These are phyloP conservation scores for Podospora didyma DNA, from an alignment of 495 filamentous ascomycete genomes.

Conservation along the genomic window DNA sequence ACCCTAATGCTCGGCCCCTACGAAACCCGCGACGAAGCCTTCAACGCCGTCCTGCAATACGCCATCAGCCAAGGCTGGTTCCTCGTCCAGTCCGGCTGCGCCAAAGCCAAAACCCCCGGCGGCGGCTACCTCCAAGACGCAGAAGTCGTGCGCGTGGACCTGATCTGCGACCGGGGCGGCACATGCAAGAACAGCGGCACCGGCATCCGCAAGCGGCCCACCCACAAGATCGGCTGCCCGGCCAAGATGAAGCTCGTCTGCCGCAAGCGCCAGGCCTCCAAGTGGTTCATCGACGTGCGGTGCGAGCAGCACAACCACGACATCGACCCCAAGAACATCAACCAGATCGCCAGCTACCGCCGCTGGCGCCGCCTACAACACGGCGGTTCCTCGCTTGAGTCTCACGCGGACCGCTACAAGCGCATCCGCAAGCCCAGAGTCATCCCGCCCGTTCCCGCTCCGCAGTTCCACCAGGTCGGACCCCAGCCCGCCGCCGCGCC, in stretches of 20 bases:
- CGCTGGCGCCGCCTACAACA: slow-evolving; percentile 21
- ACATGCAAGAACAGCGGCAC: slow-evolving; percentile 23
- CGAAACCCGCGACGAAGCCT: slow-evolving; percentile 15
- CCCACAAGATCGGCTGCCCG: slow-evolving; percentile 24
- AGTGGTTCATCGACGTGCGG: slow-evolving; percentile 28
- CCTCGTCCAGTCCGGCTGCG: slow-evolving; percentile 17
- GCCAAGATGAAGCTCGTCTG: slow-evolving; percentile 22
- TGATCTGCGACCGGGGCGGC: slow-evolving; percentile 25
- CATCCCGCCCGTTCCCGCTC: slow-evolving; percentile 13
- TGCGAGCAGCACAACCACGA: slow-evolving; percentile 30
- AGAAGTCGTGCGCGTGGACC: slow-evolving; percentile 22
- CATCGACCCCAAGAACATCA: slow-evolving; percentile 19
- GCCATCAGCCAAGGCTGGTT: slow-evolving; percentile 27
- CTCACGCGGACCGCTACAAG: slow-evolving; percentile 17
- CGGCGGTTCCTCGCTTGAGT: slow-evolving; percentile 12
- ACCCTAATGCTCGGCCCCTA: slow-evolving; percentile 26
- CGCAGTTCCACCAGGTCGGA: slow-evolving; percentile 18
- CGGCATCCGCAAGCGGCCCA: slow-evolving; percentile 21
- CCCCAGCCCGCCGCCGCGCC: slow-evolving; percentile 7
- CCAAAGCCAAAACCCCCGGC: slow-evolving; percentile 12
- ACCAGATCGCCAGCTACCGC: slow-evolving; percentile 22
- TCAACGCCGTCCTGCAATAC: slow-evolving; percentile 19
- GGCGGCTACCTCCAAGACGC: slow-evolving; percentile 9
- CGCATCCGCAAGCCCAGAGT: slow-evolving; percentile 11
- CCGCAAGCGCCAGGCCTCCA: slow-evolving; percentile 19